Evolutionary conservation across 177 flowering plant genomes (phyloP), one percentile per base, ranked within the genome.

Genomic region (Vitis hybrid): DNA sequence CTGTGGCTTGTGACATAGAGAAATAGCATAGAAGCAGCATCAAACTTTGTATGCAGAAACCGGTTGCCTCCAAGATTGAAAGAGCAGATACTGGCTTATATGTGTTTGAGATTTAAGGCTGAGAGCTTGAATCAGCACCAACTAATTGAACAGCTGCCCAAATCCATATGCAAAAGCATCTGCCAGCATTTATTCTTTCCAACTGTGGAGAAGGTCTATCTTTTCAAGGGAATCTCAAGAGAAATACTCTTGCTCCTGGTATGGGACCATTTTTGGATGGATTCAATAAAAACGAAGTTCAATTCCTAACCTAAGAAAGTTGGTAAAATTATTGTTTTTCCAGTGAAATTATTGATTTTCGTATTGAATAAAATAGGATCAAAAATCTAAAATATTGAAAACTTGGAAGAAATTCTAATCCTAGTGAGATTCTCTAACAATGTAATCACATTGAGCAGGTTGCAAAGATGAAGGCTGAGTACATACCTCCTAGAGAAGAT

Each of bases 121-220:
- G 99, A 94, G 85, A 87, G 85, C 74, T 86, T 93, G 75, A 93
- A 94, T 78, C 97, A 93, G 75, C 88, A 93, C 4, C 88, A 89
- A 5, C 66, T 93, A 66, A 83, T 94, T 24, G 96, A 93, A 27
- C 98, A 93, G 71, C 81, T 94, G 11, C 98, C 98, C 0, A 93
- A 89, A 75, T 88, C 97, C 4, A 90, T 94, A 57, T 82, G 84
- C 76, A 89, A 89, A 78, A 83, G 90, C 85, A 94, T 94, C 20
- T 81, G 89, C 59, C 92, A 86, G 76, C 88, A 91, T 75, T 74
- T 94, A 66, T 94, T 94, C 72, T 70, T 90, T 53, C 97, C 98
- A 1, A 88, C 85, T 0, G 90, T 90, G 27, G 80, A 90, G 73
- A 86, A 83, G 2, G 92, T 89, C 63, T 93, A 91, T 75, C 91